Evolutionary conservation across 306 rosid genomes (phyloP).

Genomic region (Calophaca sinica): DNA sequence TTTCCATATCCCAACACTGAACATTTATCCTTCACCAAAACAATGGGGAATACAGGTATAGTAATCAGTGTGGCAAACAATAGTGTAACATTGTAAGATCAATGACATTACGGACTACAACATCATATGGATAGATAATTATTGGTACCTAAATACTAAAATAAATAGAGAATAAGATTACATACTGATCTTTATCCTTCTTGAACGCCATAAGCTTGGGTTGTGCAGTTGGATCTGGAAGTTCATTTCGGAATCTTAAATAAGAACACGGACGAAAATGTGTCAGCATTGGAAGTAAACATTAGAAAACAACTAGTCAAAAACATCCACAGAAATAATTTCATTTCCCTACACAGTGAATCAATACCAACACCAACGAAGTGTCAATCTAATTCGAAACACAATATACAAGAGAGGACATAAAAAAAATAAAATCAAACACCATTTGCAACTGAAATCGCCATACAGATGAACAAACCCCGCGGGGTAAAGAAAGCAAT

Average conservation of each 20-base stretch:
- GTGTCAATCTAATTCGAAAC: neutral
- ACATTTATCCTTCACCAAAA: too few species aligned
- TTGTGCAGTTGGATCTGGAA: constrained; percentile 95
- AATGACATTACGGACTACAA: neutral
- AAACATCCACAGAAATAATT: constrained; percentile 14
- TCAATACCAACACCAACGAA: constrained; percentile 3
- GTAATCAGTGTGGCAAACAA: neutral
- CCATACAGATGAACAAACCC: constrained; percentile 21
- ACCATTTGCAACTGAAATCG: neutral
- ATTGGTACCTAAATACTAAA: neutral
- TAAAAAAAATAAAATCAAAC: neutral
- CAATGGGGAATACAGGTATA: neutral
- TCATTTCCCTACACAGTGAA: constrained; percentile 22
- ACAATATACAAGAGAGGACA: neutral
- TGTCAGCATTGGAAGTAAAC: constrained; percentile 44
- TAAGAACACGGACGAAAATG: constrained; percentile 36
- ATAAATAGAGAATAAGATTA: constrained; percentile 39
- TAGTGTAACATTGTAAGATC: neutral
- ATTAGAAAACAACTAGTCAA: neutral
- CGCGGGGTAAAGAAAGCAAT: neutral
- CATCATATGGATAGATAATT: constrained; percentile 4
- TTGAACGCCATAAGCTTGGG: constrained; percentile 89
- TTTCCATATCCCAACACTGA: too few species aligned
- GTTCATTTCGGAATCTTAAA: constrained; percentile 89
- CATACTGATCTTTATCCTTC: constrained; percentile 90